A percentile compares a stretch with the other conserved stretches of the same genome.
Evolutionary conservation across 495 filamentous ascomycete genomes (phyloP).

Genomic region (Penicillium canescens): DNA sequence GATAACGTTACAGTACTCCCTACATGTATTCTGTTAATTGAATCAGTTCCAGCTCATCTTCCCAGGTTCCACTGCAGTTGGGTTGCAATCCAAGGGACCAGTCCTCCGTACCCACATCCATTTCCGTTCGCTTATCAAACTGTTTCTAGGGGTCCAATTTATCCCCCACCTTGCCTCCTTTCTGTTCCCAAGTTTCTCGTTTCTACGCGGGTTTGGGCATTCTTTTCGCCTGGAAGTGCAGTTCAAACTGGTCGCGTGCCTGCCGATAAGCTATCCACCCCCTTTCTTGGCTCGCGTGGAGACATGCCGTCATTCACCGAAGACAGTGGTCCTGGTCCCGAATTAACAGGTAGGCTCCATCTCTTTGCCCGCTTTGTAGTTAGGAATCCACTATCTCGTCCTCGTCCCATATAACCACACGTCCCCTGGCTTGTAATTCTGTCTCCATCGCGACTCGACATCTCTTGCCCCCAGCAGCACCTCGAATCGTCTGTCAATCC

Average conservation of each 20-base stretch:
- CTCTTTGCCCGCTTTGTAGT: slow-evolving; percentile 10
- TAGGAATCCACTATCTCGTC: slow-evolving; percentile 9
- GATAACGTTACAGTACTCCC: background rate
- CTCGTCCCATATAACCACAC: background rate
- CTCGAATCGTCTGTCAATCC: background rate
- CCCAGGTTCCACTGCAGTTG: slow-evolving; percentile 5
- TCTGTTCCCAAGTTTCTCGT: slow-evolving; percentile 2
- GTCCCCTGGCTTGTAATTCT: slow-evolving; percentile 8
- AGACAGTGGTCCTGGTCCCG: slow-evolving; percentile 21
- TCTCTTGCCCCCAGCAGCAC: slow-evolving; percentile 8
- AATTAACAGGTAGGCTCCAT: slow-evolving; percentile 37
- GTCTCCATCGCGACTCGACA: background rate
- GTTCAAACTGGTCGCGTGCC: slow-evolving; percentile 14
- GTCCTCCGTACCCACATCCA: background rate
- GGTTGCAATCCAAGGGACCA: slow-evolving; percentile 10
- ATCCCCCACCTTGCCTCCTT: slow-evolving; percentile 16
- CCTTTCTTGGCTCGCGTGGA: slow-evolving; percentile 10
- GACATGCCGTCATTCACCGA: slow-evolving; percentile 41
- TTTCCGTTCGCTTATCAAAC: slow-evolving; percentile 24
- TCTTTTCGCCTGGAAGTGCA: background rate
- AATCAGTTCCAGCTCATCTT: background rate
- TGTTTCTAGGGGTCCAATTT: slow-evolving; percentile 13
- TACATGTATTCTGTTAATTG: background rate
- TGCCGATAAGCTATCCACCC: background rate
- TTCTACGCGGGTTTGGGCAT: background rate